These are phyloP conservation scores for Boletus smithii DNA, from an alignment of 1,284 basidiomycete species.

Conservation along the genomic window DNA sequence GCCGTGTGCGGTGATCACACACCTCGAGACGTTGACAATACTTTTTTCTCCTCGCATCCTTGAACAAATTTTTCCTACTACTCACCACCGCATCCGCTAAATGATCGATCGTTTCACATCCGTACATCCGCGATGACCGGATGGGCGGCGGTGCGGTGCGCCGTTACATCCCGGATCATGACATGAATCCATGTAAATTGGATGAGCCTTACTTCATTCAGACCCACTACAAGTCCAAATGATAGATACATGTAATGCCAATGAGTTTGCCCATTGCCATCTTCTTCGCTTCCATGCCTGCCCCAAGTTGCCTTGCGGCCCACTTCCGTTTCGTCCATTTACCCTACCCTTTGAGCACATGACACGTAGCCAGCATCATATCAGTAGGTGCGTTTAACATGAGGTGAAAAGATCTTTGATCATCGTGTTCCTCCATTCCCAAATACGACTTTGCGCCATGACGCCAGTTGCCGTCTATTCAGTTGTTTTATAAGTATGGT, in stretches of 20 bases:
- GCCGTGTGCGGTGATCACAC: slow-evolving; percentile 3
- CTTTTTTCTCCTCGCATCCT: slow-evolving; percentile 10
- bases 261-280: slow-evolving; percentile 14
- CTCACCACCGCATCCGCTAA: too few species aligned
- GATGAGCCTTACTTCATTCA: slow-evolving; percentile 12
- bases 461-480: slow-evolving; percentile 28
- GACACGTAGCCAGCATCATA: slow-evolving; percentile 28
- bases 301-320: slow-evolving; percentile 21
- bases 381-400: slow-evolving; percentile 31
- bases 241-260: slow-evolving; percentile 13
- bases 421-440: slow-evolving; percentile 25
- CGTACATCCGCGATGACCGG: slow-evolving; percentile 32
- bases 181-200: slow-evolving; percentile 6
- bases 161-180: slow-evolving; percentile 34
- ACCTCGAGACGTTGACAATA: not conserved
- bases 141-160: slow-evolving; percentile 16
- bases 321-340: slow-evolving; percentile 25
- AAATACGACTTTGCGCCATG: slow-evolving; percentile 25
- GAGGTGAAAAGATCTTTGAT: slow-evolving; percentile 34
- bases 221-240: slow-evolving; percentile 8
- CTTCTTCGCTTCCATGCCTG: slow-evolving; percentile 27
- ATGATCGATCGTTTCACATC: slow-evolving; percentile 32
- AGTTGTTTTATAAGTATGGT: slow-evolving; percentile 25
- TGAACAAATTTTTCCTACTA: slow-evolving; percentile 23
- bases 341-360: slow-evolving; percentile 25